phyloP scores from a whole-genome alignment of 352 stramenopile genomes.

The Phytophthora idaei region DNA sequence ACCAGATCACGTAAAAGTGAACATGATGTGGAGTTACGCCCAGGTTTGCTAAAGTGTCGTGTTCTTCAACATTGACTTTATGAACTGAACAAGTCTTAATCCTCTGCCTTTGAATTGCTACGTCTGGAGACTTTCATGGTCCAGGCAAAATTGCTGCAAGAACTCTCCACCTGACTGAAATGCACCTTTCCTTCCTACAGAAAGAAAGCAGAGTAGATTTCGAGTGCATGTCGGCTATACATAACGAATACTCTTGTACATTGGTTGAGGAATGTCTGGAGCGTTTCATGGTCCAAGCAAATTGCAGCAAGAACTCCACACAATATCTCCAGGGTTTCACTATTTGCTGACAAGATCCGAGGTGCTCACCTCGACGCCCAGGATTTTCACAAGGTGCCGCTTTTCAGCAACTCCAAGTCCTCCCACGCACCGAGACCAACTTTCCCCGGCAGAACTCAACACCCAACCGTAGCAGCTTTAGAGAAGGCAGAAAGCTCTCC shows the following conservation, averaged over 20 bases:
- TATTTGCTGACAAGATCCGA: conserved; percentile 50
- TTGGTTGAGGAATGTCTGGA: conserved; percentile 37
- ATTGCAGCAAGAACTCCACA: conserved; percentile 83
- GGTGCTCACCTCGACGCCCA: conserved; percentile 9
- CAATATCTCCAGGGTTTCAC: conserved; percentile 57
- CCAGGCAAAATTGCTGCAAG: conserved; percentile 61
- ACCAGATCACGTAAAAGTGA: conserved; percentile 29
- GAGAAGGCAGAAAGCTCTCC: conserved; percentile 5
- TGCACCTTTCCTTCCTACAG: not conserved
- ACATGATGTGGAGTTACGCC: conserved; percentile 4
- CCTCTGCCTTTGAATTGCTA: not conserved
- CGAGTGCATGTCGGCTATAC: not conserved
- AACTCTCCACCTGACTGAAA: conserved; percentile 49
- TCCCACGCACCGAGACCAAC: conserved; percentile 13
- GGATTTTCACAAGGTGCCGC: conserved; percentile 22
- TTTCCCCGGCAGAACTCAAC: conserved; percentile 27
- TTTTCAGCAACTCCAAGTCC: conserved; percentile 38
- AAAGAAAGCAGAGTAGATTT: not conserved
- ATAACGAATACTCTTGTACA: not conserved
- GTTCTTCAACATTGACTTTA: not conserved
- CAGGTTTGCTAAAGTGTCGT: conserved; percentile 9
- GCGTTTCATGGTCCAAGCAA: conserved; percentile 80
- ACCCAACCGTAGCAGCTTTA: conserved; percentile 29
- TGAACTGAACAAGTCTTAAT: conserved; percentile 1
- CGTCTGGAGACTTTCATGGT: conserved; percentile 77